Percentiles rank a stretch among this genome's conserved stretches.
Conservation (phyloP, 116 monocot genomes). For the Cymodocea nodosa region DNA sequence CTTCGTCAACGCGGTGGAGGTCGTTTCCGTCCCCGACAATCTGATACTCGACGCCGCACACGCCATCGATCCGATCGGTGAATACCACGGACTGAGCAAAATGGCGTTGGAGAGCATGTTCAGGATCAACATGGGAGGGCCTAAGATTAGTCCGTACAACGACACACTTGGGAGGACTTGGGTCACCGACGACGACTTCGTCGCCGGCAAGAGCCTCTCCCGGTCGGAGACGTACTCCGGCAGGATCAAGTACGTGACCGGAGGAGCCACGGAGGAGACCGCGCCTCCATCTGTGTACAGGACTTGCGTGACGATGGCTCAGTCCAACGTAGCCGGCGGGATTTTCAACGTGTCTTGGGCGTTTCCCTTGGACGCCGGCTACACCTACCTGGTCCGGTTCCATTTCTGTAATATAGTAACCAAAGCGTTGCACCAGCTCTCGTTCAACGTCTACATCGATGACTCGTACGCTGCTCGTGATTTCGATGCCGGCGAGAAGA, state of each 20-base stretch:
- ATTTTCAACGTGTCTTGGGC: constrained; percentile 9
- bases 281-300: constrained; percentile 48
- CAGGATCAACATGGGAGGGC: constrained; percentile 63
- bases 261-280: constrained; percentile 30
- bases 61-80: constrained; percentile 11
- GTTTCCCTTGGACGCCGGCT: constrained; percentile 8
- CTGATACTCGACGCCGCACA: constrained; percentile 24
- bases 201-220: constrained; percentile 17
- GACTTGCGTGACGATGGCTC: constrained; percentile 27
- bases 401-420: constrained; percentile 54
- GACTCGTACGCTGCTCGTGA: constrained; percentile 10
- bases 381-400: constrained; percentile 24
- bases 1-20: constrained; percentile 54
- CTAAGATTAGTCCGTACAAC: constrained; percentile 17
- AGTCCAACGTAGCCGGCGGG: constrained; percentile 1
- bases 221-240: neutral
- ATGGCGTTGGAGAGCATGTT: constrained; percentile 40
- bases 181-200: constrained; percentile 33
- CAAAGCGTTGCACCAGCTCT: constrained; percentile 9
- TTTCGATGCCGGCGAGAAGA: constrained; percentile 19
- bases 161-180: constrained; percentile 61
- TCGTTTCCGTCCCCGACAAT: constrained; percentile 43
- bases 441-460: constrained; percentile 42
- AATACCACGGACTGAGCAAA: constrained; percentile 17
- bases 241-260: constrained; percentile 16